Evolutionary conservation across 352 stramenopile genomes (phyloP).

Genomic region (Pythium oligandrum): DNA sequence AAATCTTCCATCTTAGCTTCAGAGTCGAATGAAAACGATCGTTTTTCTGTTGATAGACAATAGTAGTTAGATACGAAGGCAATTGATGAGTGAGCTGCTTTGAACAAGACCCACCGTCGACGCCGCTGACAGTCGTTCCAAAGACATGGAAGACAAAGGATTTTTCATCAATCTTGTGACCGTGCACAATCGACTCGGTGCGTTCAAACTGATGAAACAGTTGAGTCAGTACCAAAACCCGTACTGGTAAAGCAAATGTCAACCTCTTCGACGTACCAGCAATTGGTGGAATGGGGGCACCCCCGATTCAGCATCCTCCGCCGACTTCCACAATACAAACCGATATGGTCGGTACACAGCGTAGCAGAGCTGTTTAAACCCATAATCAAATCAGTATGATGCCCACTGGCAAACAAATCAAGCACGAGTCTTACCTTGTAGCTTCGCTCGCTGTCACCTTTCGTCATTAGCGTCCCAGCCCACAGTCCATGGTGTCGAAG

Average conservation of each 20-base stretch:
- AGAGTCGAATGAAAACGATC: constrained; percentile 58
- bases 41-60: constrained; percentile 40
- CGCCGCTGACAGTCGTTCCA: constrained; percentile 38
- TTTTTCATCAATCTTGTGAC: constrained; percentile 57
- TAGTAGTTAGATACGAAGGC: background rate
- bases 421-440: constrained; percentile 53
- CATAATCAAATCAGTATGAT: too few species aligned
- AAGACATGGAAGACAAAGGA: constrained; percentile 59
- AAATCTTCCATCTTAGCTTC: constrained; percentile 47
- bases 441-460: constrained; percentile 55
- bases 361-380: constrained; percentile 34
- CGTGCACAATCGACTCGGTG: constrained; percentile 46
- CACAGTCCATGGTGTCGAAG: constrained; percentile 73
- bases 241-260: too few species aligned
- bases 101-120: constrained; percentile 36
- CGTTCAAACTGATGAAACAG: constrained; percentile 52
- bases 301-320: constrained; percentile 64
- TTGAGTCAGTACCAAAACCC: background rate
- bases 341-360: constrained; percentile 63
- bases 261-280: constrained; percentile 32
- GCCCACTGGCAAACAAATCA: background rate
- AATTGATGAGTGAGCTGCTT: background rate
- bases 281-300: constrained; percentile 48
- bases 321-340: constrained; percentile 78
- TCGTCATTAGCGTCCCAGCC: constrained; percentile 53